Evolutionary conservation across 192 early-diverging fungal species (phyloP).

Genomic region (Mortierella alpina): DNA sequence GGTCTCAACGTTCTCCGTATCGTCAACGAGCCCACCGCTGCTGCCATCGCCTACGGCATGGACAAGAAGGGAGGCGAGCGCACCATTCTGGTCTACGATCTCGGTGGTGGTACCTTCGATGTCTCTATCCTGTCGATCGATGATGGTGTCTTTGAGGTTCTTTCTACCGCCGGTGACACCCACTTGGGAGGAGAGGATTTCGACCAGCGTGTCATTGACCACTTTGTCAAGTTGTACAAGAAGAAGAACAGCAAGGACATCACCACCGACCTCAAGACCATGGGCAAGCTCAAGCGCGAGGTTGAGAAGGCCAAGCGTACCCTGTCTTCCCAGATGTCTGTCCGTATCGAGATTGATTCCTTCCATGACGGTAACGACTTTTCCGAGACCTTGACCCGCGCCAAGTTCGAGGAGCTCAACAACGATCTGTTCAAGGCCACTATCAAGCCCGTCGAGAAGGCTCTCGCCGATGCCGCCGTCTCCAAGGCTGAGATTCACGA

Average conservation of each 20-base stretch:
- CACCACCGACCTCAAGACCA: constrained; percentile 86
- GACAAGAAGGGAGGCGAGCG: constrained; percentile 91
- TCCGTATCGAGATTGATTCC: constrained; percentile 93
- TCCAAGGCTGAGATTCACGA: constrained; percentile 91
- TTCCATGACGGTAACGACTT: constrained; percentile 90
- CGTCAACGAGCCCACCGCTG: constrained; percentile 94
- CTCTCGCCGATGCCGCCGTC: constrained; percentile 90
- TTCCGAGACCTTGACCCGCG: constrained; percentile 93
- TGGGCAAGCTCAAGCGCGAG: constrained; percentile 95
- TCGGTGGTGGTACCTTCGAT: constrained; percentile 99
- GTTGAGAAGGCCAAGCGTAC: constrained; percentile 98
- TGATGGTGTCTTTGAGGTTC: constrained; percentile 96
- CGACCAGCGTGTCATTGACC: constrained; percentile 93
- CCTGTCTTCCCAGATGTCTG: constrained; percentile 92
- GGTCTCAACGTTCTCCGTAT: constrained; percentile 88
- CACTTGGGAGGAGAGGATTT: constrained; percentile 99
- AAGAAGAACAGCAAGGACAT: constrained; percentile 89
- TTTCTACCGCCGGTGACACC: constrained; percentile 96
- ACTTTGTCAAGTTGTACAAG: constrained; percentile 94
- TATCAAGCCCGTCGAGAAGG: constrained; percentile 93
- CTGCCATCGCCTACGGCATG: constrained; percentile 95
- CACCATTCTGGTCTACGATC: constrained; percentile 96
- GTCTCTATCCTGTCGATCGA: constrained; percentile 96
- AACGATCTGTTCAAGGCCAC: constrained; percentile 94
- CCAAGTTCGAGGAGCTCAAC: constrained; percentile 98